Evolutionary conservation across 2,329 filamentous ascomycete species (phyloP), one percentile per base, ranked within the genome.

Genomic region (Apiospora koreana): DNA sequence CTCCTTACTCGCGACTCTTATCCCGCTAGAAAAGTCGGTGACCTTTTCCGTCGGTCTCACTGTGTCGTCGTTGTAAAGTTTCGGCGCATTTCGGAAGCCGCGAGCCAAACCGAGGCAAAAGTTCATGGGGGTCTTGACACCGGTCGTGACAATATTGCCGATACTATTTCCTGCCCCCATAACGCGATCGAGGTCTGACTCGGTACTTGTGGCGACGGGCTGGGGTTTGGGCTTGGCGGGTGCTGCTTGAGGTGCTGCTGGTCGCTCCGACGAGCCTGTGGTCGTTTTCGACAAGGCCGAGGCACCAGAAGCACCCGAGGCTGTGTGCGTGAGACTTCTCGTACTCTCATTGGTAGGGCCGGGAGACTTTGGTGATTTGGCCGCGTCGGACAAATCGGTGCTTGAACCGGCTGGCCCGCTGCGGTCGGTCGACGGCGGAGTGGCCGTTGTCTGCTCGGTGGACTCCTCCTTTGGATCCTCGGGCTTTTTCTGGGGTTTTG

Each of bases 71-170:
- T 94, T 93, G 77, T 97, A 97, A 0, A 97, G 83, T 74, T 89
- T 91, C 0, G 95, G 94, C 7, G 93, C 92, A 75, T 97, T 97
- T 77, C 95, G 92, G 78, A 97, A 97, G 0, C 95, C 95, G 79
- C 92, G 93, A 0, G 94, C 92, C 46, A 97, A 82, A 0, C 93
- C 93, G 54, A 97, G 82, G 50, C 93, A 93, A 73, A 97, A 92
- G 78, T 97, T 94, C 86, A 96, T 92, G 0, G 94, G 95, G 1
- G 92, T 91, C 75, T 93, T 93, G 71, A 95, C 85, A 6, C 93
- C 89, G n/a, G 92, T 91, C 14, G 87, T 87, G 6, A 95, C 89
- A 65, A 96, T 91, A n/a, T 90, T 88, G 28, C 89, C 87, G 45
- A 94, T 87, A 1, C 91, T 90, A 74, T 89, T 91, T 1, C 89